These are phyloP conservation scores for Apophysomyces ossiformis DNA, from an alignment of 371 early-diverging fungal genomes.

Conservation along the genomic window DNA sequence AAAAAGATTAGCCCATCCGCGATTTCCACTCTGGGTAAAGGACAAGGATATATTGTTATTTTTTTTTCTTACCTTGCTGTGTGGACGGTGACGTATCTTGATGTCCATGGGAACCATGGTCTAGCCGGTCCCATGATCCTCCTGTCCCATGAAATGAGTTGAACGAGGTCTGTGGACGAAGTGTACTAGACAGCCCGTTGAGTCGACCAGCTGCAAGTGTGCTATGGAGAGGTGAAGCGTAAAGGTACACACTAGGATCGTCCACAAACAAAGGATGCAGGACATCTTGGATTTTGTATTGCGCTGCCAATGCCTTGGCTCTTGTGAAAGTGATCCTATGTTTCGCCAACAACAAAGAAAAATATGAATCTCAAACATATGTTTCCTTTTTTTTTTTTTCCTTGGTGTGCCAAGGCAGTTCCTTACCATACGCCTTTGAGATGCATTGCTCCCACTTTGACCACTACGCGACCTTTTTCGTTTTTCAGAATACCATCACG, in stretches of 20 bases:
- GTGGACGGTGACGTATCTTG: conserved; percentile 3
- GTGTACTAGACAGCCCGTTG: neutral
- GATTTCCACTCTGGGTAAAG: too few relatives aligned
- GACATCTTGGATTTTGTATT: conserved; percentile 68
- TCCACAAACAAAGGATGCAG: conserved; percentile 79
- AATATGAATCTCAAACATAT: too few relatives aligned
- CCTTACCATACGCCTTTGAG: conserved; percentile 84
- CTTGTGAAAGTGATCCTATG: conserved; percentile 72
- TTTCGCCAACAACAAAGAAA: neutral
- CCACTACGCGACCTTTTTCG: conserved; percentile 80
- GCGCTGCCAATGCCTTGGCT: conserved; percentile 70
- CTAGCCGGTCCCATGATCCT: neutral
- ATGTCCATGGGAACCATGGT: conserved; percentile 1
- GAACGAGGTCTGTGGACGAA: conserved; percentile 2
- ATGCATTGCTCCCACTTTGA: conserved; percentile 86
- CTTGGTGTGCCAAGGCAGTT: too few relatives aligned
- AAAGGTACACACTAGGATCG: conserved; percentile 58
- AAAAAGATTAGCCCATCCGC: too few relatives aligned
- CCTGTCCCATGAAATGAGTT: conserved; percentile 1
- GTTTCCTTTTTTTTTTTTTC: too few relatives aligned
- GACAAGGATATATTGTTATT: too few relatives aligned
- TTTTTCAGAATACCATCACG: conserved; percentile 87
- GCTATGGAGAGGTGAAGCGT: conserved; percentile 22
- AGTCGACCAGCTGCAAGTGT: conserved; percentile 1
- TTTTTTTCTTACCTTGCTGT: neutral